A percentile compares a stretch with the other conserved stretches of the same genome.
phyloP scores from a whole-genome alignment of 2,329 filamentous ascomycete genomes.

The Calonectria naviculata region DNA sequence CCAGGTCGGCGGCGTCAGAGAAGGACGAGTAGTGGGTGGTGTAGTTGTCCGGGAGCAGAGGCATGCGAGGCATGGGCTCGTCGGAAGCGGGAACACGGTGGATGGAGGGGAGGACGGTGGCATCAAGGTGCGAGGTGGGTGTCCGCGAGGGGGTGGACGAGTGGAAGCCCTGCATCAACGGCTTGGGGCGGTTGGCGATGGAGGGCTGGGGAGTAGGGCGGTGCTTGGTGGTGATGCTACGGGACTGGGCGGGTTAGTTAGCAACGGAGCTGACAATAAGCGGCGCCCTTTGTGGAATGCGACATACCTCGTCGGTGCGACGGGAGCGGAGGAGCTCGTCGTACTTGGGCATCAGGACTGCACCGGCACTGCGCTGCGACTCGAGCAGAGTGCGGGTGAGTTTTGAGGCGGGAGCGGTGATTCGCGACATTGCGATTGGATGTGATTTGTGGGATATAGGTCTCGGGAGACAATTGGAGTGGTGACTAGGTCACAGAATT shows the following conservation, averaged over 20 bases:
- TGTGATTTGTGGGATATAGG: neutral
- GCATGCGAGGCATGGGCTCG: constrained; percentile 62
- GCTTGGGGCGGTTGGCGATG: constrained; percentile 58
- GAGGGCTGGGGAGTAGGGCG: constrained; percentile 59
- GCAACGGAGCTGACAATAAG: neutral
- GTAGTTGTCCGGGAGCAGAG: constrained; percentile 71
- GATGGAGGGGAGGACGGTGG: constrained; percentile 62
- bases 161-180: constrained; percentile 73
- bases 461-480: neutral
- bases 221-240: constrained; percentile 59
- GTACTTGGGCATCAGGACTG: constrained; percentile 59
- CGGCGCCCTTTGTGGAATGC: neutral
- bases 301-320: constrained; percentile 39
- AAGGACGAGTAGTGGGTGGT: constrained; percentile 52
- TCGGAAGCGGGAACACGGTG: constrained; percentile 43
- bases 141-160: constrained; percentile 56
- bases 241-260: constrained; percentile 44
- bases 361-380: constrained; percentile 53
- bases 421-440: constrained; percentile 56
- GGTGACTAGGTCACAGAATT: neutral
- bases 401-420: constrained; percentile 61
- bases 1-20: constrained; percentile 54
- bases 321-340: constrained; percentile 56
- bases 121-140: constrained; percentile 59
- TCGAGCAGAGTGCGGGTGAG: constrained; percentile 59